Base-by-base conservation (phyloP, 208 protist genomes). In the Acanthamoeba polyphaga region DNA sequence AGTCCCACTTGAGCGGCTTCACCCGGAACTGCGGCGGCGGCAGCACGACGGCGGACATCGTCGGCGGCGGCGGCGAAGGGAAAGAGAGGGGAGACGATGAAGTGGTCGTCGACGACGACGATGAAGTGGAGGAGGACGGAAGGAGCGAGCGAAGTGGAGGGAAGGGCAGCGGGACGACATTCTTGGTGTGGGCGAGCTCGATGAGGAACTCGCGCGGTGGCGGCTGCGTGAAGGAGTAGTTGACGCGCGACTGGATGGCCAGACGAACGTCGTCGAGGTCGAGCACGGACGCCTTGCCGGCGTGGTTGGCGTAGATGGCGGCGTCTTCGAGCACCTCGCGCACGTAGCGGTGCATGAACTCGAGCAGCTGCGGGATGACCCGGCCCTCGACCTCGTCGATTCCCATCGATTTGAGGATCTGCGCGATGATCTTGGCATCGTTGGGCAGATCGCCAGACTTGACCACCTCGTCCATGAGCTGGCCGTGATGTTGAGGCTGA, bases 201-300 rank as follows among this genome's bases (percentile, higher is more conserved):
- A 78, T 55, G 32, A 80, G 89, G 66, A 93, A 93, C 76, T 95
- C 92, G 72, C 92, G 66, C 38, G 92, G 92, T 19, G 92, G 92
- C 13, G 92, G 92, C 78, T 95, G 92, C 29, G 92, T 95, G 92
- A 95, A 95, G 76, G 92, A 95, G 92, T 66, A 76, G 76, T 95
- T 95, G 38, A 95, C 93, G 19, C 93, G 93, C 43, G 66, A 76
- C 80, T 95, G 93, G 29, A 95, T 92, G 80, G 93, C 93, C 58
- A 95, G 93, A 1, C 93, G 51, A 0, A 95, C 93, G 80, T 95
- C 93, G 29, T 95, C 92, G n/a, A 95, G 58, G 34, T 88, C 92
- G 43, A 95, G 76, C 78, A 24, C 60, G 5, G 64, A 15, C 12
- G 38, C 46, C 74, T 95, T 95, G 92, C 53, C 46, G 12, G 80